phyloP scores from a whole-genome alignment of 345 rosid species.

The Anastatica hierochuntica region DNA sequence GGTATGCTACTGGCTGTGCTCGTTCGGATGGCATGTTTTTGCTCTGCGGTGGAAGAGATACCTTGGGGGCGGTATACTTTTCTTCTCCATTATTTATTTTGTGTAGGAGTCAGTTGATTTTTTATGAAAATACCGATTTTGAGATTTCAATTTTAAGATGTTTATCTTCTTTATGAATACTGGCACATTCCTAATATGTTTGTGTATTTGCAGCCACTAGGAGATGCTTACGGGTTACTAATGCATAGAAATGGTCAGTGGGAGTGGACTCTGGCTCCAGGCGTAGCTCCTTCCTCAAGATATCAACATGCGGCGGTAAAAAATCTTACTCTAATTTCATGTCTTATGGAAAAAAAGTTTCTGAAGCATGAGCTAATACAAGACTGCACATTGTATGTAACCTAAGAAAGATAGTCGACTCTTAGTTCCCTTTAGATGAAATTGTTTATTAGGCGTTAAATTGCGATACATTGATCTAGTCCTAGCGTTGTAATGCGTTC shows the following conservation, averaged over 20 bases:
- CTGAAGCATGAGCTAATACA: not conserved
- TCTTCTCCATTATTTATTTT: not conserved
- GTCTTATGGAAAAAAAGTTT: not conserved
- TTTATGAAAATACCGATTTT: not conserved
- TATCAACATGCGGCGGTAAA: constrained; percentile 92
- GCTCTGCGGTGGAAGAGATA: constrained; percentile 97
- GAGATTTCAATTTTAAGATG: not conserved
- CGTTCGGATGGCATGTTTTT: constrained; percentile 99
- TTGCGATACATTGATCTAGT: not conserved
- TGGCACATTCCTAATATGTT: not conserved
- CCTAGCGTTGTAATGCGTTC: not conserved
- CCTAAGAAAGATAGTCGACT: constrained; percentile 10
- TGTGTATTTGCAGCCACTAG: constrained; percentile 58
- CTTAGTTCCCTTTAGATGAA: not conserved
- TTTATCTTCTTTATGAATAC: not conserved
- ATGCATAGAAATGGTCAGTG: constrained; percentile 99
- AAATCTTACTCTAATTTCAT: not conserved
- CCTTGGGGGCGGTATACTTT: constrained; percentile 66
- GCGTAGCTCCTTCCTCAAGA: constrained; percentile 94
- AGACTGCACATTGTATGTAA: not conserved
- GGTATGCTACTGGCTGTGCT: constrained; percentile 96
- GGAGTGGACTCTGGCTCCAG: constrained; percentile 99
- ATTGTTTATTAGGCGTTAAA: not conserved
- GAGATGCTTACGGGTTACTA: constrained; percentile 95
- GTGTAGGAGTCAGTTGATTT: not conserved